Conservation (phyloP, 306 rosid genomes). For the Bauhinia variegata region DNA sequence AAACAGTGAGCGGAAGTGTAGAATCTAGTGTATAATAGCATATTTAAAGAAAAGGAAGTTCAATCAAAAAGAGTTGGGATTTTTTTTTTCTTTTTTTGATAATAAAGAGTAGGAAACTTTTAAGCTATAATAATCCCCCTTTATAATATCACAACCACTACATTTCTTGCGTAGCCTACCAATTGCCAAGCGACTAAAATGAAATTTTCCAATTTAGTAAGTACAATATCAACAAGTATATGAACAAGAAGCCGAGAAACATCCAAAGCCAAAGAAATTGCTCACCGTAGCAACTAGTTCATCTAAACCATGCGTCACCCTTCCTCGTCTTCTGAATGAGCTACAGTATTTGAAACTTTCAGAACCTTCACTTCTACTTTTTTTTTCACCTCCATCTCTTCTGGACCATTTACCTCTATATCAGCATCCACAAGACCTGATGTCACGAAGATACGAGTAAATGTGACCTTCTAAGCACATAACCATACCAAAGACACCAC, state of each 20-base stretch:
- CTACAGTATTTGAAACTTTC: slow-evolving; percentile 38
- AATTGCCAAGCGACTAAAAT: not conserved
- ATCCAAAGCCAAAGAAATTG: slow-evolving; percentile 29
- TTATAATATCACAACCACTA: not conserved
- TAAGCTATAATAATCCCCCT: not conserved
- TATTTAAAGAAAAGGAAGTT: no score
- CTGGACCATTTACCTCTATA: slow-evolving; percentile 43
- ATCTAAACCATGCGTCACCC: slow-evolving; percentile 41
- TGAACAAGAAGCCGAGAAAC: slow-evolving; percentile 23
- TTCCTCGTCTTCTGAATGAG: slow-evolving; percentile 60
- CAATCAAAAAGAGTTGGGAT: not conserved
- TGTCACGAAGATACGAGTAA: slow-evolving; percentile 17
- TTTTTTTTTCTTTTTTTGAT: no score
- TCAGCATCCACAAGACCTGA: slow-evolving; percentile 39
- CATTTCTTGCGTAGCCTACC: slow-evolving; percentile 3
- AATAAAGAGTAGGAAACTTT: not conserved
- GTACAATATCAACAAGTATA: slow-evolving; percentile 5
- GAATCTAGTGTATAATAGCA: no score
- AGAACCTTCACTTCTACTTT: slow-evolving; percentile 57
- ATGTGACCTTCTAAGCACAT: slow-evolving; percentile 3
- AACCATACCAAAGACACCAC: not conserved
- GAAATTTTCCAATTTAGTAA: not conserved
- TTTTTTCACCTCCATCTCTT: slow-evolving; percentile 52
- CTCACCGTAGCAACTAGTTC: slow-evolving; percentile 56
- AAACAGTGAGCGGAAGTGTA: no score